Base-by-base conservation (phyloP, 2,329 filamentous ascomycete genomes). In the Epichloe aotearoae region DNA sequence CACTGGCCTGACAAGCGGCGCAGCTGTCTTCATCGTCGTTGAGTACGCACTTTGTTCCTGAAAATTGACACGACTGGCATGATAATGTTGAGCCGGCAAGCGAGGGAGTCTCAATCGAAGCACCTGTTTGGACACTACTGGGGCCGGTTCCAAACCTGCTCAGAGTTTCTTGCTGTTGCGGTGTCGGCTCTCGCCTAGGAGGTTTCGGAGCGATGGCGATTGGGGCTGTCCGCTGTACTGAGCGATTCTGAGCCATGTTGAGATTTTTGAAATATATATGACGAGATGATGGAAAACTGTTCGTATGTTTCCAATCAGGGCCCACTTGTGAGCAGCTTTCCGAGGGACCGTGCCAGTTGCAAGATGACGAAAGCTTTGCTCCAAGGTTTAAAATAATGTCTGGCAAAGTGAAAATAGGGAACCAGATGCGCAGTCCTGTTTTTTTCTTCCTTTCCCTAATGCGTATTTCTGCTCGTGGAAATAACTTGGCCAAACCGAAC, bases 41-140 rank as follows among this genome's bases (percentile, higher is more conserved):
- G 64, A 86, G 78, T 55, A 88, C 82, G 69, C 88, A 93, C 68
- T 83, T 83, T 60, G 80, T 80, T 65, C 86, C 85, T 57, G 84
- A 79, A 66, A 78, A 76, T 55, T 83, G 76, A 66, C 88, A 93
- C 53, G 84, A 80, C 69, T 88, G 84, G 67, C 85, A 88, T 39
- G 82, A 78, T 51, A 76, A 70, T 53, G 72, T 69, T 49, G 71
- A 68, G 53, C 66, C 62, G 55, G 65, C 61, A 52, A 64, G 63
- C 60, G 62, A 62, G 69, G 64, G 65, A 23, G 73, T 74, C 51
- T 77, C 77, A 43, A 72, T 69, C 17, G 76, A 77, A 57, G 73
- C 73, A 55, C 74, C 68, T 58, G 73, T 73, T 61, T 71, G 73
- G 61, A 74, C 69, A 60, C 73, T 76, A 57, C 70, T 69, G 50